phyloP scores from a whole-genome alignment of 1,284 basidiomycete genomes.

The Cerrena zonata region DNA sequence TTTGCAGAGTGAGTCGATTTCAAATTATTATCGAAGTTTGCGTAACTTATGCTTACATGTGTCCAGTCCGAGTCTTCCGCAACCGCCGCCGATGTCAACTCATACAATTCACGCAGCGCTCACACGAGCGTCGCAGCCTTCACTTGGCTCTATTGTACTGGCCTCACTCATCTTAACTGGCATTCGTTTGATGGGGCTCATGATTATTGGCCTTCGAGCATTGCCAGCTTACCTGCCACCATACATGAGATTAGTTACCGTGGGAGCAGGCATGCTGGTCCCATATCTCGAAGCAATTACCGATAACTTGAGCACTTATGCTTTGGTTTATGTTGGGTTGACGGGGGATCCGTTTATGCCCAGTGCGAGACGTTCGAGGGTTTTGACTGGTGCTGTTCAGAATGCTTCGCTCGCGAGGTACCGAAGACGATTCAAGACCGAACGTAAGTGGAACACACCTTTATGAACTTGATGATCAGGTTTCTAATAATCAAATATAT shows the following conservation, averaged over 20 bases:
- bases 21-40: background rate
- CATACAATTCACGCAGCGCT: conserved; percentile 75
- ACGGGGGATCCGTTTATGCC: conserved; percentile 82
- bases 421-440: conserved; percentile 46
- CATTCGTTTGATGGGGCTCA: conserved; percentile 50
- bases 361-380: conserved; percentile 64
- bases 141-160: conserved; percentile 73
- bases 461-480: conserved; percentile 4
- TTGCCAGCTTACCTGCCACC: conserved; percentile 53
- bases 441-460: conserved; percentile 39
- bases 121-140: conserved; percentile 73
- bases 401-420: conserved; percentile 33
- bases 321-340: conserved; percentile 79
- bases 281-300: conserved; percentile 58
- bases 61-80: conserved; percentile 43
- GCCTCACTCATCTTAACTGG: conserved; percentile 72
- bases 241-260: conserved; percentile 35
- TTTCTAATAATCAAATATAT: conserved; percentile 18
- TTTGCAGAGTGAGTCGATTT: conserved; percentile 63
- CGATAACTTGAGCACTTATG: conserved; percentile 75
- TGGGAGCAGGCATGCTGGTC: conserved; percentile 40
- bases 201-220: conserved; percentile 46
- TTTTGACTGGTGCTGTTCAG: conserved; percentile 47
- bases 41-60: background rate
- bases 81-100: conserved; percentile 52